Conservation (phyloP, 495 filamentous ascomycete genomes). For the Daldinia childiae region DNA sequence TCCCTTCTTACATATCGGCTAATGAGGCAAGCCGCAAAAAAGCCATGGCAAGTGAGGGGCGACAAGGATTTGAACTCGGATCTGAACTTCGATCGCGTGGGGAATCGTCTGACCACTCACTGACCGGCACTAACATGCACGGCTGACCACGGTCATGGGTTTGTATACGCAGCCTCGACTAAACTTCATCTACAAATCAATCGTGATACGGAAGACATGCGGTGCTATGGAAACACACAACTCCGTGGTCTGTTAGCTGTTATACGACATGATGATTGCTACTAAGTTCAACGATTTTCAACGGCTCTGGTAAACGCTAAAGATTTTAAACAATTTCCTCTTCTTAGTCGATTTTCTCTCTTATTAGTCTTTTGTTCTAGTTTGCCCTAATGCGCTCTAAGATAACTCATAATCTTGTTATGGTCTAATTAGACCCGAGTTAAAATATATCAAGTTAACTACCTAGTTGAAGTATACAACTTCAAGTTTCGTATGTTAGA, state of each 20-base stretch:
- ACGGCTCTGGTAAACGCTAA: constrained; percentile 18
- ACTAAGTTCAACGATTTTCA: constrained; percentile 8
- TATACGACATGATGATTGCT: constrained; percentile 22
- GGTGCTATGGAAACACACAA: constrained; percentile 31
- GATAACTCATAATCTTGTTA: background rate
- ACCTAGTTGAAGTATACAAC: background rate
- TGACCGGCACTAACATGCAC: constrained; percentile 34
- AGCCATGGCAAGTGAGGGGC: constrained; percentile 28
- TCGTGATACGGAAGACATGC: constrained; percentile 21
- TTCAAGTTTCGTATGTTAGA: background rate
- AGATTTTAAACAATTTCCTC: constrained; percentile 15
- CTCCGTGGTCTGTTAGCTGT: constrained; percentile 17
- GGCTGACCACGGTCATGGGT: constrained; percentile 38
- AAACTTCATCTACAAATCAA: constrained; percentile 16
- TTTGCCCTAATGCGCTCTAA: background rate
- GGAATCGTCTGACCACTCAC: constrained; percentile 41
- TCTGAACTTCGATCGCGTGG: constrained; percentile 41
- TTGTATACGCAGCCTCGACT: constrained; percentile 34
- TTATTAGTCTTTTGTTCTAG: constrained; percentile 3
- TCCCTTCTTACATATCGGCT: constrained; percentile 42
- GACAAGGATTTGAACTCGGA: constrained; percentile 34
- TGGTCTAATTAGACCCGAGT: background rate
- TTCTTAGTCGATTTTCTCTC: background rate
- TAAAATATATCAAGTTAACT: background rate
- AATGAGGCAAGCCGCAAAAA: constrained; percentile 42